Evolutionary conservation across 768 basidiomycete species (phyloP), one percentile per base, ranked within the genome.

Genomic region (Pleurotus cornucopiae): DNA sequence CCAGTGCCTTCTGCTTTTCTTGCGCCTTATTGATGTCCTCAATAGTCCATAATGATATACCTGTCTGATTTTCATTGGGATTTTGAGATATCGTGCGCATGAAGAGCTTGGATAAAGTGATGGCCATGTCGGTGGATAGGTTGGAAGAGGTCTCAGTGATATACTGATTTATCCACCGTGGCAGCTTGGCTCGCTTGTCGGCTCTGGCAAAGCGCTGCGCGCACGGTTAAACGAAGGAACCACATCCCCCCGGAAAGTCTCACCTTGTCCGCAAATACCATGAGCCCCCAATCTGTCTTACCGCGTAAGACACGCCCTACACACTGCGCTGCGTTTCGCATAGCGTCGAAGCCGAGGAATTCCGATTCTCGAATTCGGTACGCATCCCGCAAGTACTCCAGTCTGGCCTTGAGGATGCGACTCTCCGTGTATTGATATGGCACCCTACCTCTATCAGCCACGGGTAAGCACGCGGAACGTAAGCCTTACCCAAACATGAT

Each of bases 191-290:
- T 38, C 96, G 82, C 73, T 96, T 96, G 66, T 96, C 93, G 5
- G 89, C 88, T 48, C 94, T 83, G 9, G 93, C 92, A 67, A 94
- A 96, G 18, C 93, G 88, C 93, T 96, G 63, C 3, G 38, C 30
- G 9, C 25, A 57, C 49, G 47, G 53, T 30, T 56, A n/a, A 51
- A 26, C 54, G 46, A 13, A 54, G 39, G 18, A 44, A 11, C 25
- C 37, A 11, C 39, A 39, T 49, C 40, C 26, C 38, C 25, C 16
- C 37, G 11, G 3, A 49, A 41, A 56, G n/a, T 62, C 67, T 46
- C 30, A 94, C 97, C 84, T 96, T 97, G 72, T 99, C 97, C 0
- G 97, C 97, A 68, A 99, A 99, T 9, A 98, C 86, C 97, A 99
- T 99, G 64, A 99, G 71, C 34, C 97, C 97, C 92, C 97, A 99